Percentiles rank a stretch among this genome's conserved stretches.
These are phyloP conservation scores for Cladosporium sp. DNA, from an alignment of 2,329 filamentous ascomycete species.

Conservation along the genomic window DNA sequence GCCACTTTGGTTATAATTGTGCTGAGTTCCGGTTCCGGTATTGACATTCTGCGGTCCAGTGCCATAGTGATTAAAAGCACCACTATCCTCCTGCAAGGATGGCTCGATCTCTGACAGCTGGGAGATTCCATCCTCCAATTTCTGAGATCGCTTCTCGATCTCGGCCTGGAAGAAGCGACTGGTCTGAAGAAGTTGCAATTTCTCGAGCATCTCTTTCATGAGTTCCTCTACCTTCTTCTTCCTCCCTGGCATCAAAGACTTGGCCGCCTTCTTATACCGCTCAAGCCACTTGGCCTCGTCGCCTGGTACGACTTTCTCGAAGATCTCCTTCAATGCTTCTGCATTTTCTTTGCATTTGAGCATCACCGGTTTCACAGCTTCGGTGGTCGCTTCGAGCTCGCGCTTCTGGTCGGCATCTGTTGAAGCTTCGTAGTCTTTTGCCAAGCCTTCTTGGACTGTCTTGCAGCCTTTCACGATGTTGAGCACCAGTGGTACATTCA, in stretches of 20 bases:
- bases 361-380: slow-evolving; percentile 3
- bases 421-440: neutral
- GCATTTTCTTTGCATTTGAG: neutral
- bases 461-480: slow-evolving; percentile 1
- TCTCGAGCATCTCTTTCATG: neutral
- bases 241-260: slow-evolving; percentile 5
- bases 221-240: neutral
- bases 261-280: slow-evolving; percentile 6
- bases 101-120: no score
- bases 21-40: neutral
- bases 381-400: neutral
- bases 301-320: slow-evolving; percentile 2
- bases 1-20: neutral
- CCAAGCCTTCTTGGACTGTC: neutral
- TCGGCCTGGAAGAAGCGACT: neutral
- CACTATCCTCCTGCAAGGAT: no score
- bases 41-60: slow-evolving; percentile 43
- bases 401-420: neutral
- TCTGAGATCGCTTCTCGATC: no score
- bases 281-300: slow-evolving; percentile 3
- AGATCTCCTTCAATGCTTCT: neutral
- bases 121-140: no score
- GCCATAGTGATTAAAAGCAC: slow-evolving; percentile 43
- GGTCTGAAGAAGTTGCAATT: neutral
- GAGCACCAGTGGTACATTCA: slow-evolving; percentile 7